A percentile compares a stretch with the other conserved stretches of the same genome.
Conservation (phyloP, 345 rosid genomes). For the Stellera chamaejasme region DNA sequence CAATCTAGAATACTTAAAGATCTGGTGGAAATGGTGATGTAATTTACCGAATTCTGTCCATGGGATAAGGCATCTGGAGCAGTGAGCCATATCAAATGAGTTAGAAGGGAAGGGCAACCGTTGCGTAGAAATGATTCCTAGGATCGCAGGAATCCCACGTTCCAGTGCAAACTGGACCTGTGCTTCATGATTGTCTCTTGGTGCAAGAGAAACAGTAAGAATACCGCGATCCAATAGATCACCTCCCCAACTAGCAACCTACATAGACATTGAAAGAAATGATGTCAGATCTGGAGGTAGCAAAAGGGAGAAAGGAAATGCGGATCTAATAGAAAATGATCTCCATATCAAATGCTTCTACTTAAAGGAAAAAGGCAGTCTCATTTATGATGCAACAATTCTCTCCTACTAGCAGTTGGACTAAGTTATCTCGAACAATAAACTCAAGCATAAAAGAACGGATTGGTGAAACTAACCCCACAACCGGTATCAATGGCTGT, state of each 20-base stretch:
- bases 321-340: not conserved
- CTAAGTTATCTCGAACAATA: no score
- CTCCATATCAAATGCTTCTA: no score
- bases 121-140: constrained; percentile 95
- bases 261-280: constrained; percentile 4
- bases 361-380: not conserved
- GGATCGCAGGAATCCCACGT: constrained; percentile 96
- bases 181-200: constrained; percentile 98
- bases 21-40: not conserved
- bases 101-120: constrained; percentile 96
- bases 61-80: constrained; percentile 99
- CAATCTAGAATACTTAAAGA: not conserved
- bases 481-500: constrained; percentile 98
- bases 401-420: no score
- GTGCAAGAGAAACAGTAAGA: constrained; percentile 90
- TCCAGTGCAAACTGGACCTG: constrained; percentile 98
- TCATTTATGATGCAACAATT: no score
- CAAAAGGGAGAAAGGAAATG: not conserved
- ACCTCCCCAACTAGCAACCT: constrained; percentile 99
- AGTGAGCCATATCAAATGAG: constrained; percentile 98
- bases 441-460: not conserved
- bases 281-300: not conserved
- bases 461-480: constrained; percentile 50
- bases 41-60: constrained; percentile 96
- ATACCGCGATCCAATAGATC: constrained; percentile 86